Evolutionary conservation across 148 eudicot species (phyloP), one percentile per base, ranked within the genome.

Genomic region (Fagopyrum tataricum): DNA sequence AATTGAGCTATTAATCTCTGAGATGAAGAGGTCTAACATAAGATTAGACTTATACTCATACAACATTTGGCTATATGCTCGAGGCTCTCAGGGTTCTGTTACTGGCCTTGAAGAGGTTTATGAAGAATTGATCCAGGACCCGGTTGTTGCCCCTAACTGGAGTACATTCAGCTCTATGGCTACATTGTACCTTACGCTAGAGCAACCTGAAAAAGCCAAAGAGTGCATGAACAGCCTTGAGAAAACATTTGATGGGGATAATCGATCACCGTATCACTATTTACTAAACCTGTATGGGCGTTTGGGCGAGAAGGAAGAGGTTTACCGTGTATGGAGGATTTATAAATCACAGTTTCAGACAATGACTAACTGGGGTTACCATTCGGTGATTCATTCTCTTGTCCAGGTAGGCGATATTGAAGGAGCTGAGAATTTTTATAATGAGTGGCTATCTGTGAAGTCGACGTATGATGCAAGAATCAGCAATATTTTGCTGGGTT

Each of bases 141-240:
- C 77, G 21, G 70, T 75, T 11, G 75, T 90, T 39, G 73, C 52
- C 61, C 84, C 92, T 2, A 79, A 85, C 72, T 95, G 98, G 97
- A 81, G 87, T 12, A 91, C 93, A 5, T 95, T 79, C 68, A 85
- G 96, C 84, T 89, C 93, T 7, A 78, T 90, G 90, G 91, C 98
- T 37, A 75, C 93, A 10, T 74, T 84, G 77, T 95, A 90, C 70
- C 80, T 86, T 40, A 91, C 82, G 73, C 20, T 82, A 20, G 85
- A 85, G 12, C 70, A 79, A 17, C 13, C 80, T 41, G 87, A 79
- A 66, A 88, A 95, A 44, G 93, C 91, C 52, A 88, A 84, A 77
- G 80, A 76, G 9, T 87, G 82, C 81, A 72, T 95, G 79, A 95
- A 70, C 80, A 78, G 79, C 67, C 74, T 90, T 23, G 97, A 91